phyloP scores from a whole-genome alignment of 2,329 filamentous ascomycete species.

The Aspergillus ustus region DNA sequence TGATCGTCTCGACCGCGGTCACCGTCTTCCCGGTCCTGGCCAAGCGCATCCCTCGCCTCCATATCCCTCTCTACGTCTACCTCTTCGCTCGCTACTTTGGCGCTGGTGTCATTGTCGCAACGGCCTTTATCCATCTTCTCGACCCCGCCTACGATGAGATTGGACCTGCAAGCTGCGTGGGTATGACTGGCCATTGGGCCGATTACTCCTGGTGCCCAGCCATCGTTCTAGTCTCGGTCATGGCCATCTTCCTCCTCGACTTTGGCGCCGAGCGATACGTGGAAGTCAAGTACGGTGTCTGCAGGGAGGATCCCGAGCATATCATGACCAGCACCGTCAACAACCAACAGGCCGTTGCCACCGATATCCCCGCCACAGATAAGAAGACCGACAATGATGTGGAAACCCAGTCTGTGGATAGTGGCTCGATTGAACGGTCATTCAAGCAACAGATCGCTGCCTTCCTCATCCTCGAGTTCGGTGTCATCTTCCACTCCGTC shows the following conservation, averaged over 20 bases:
- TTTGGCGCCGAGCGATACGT: conserved; percentile 21
- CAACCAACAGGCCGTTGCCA: background rate
- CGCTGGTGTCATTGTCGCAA: conserved; percentile 20
- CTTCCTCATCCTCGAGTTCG: conserved; percentile 59
- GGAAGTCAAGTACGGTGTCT: conserved; percentile 19
- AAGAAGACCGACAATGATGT: conserved; percentile 8
- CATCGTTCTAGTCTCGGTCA: conserved; percentile 18
- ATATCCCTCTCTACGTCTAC: conserved; percentile 18
- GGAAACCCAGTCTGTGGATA: conserved; percentile 8
- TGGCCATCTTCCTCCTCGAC: conserved; percentile 20
- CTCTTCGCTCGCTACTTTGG: conserved; percentile 23
- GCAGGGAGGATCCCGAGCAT: conserved; percentile 15
- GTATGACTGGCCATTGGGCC: conserved; percentile 21
- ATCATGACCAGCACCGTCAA: conserved; percentile 16
- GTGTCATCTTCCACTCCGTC: conserved; percentile 67
- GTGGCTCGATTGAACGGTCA: conserved; percentile 29
- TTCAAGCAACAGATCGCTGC: conserved; percentile 46
- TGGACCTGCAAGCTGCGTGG: conserved; percentile 19
- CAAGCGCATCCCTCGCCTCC: conserved; percentile 12
- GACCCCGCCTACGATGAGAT: conserved; percentile 22
- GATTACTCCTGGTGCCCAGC: conserved; percentile 21
- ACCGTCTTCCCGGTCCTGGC: conserved; percentile 22
- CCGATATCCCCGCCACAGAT: background rate
- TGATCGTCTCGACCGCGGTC: conserved; percentile 17
- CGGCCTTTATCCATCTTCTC: conserved; percentile 22